Base-by-base conservation (phyloP, 345 rosid species). In the Diplotaxis tenuifolia region DNA sequence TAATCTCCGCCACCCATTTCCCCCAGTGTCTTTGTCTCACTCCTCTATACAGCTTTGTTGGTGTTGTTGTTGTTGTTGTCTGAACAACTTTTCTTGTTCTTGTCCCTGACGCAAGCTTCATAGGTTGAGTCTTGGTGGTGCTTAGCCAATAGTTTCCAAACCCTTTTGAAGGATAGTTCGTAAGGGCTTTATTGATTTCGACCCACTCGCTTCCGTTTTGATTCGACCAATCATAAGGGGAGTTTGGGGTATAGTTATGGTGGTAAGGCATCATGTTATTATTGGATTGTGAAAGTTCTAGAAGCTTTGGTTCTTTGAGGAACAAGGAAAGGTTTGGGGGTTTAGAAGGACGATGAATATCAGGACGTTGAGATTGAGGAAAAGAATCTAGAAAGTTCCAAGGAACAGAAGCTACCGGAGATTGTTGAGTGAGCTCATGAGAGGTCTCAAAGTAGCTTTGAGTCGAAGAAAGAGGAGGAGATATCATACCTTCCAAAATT, bases 21-120 rank as follows among this genome's bases (percentile, higher is more conserved):
- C 99, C 96, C 99, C 99, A 92, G 64, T 90, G 99, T 82, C 97
- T 87, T 75, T 87, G 96, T 72, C 99, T 85, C 59, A 92, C 99
- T 32, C 99, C 99, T 81, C 99, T 76, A 68, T 81, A 95, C 70
- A 92, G 66, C 85, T 95, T 95, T 19, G 87, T 86, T 0, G 85
- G 68, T 2, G 86, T 62, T 0, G 50, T 45, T 16, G 86, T 59
- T 0, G 50, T 45, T 16, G 86, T 62, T 0, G 83, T 42, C 6
- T 73, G 67, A 14, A 78, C 75, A 70, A 58, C 34, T 63, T 36
- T 56, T 47, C 62, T 78, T 82, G 84, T 19, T 71, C 82, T 67
- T 72, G 72, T 60, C 19, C 68, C 55, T 15, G 68, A 10, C 18
- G 68, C 22, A 25, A 42, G 55, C 80, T 89, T 93, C 96, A 84